Evolutionary conservation across 164 flowering plant species (phyloP).

Genomic region (Vitis rupestris): DNA sequence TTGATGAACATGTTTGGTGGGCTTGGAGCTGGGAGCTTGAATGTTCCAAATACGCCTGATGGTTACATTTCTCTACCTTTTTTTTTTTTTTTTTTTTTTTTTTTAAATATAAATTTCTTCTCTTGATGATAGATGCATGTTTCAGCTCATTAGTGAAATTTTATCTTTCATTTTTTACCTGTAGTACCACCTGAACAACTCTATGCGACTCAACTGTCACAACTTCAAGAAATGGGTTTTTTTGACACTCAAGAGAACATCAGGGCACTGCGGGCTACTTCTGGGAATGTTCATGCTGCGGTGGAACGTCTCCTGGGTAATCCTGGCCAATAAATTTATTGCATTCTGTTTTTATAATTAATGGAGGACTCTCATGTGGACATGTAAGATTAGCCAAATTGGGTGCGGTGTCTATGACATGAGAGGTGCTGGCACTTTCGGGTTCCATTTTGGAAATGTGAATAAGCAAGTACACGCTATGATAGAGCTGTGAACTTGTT

Average conservation of each 20-base stretch:
- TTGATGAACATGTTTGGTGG: constrained; percentile 60
- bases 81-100: not conserved
- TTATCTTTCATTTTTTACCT: not conserved
- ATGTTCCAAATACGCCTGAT: constrained; percentile 29
- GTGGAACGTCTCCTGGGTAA: constrained; percentile 92
- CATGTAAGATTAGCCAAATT: constrained; percentile 28
- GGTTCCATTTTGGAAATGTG: constrained; percentile 11
- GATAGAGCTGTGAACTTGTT: constrained; percentile 13
- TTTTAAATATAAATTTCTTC: not conserved
- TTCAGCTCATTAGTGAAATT: constrained; percentile 4
- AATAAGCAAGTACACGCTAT: constrained; percentile 13
- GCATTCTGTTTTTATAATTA: constrained; percentile 8
- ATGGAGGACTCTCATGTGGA: constrained; percentile 16
- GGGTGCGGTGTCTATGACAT: constrained; percentile 2
- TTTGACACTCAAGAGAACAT: constrained; percentile 91
- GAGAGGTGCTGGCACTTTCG: constrained; percentile 1
- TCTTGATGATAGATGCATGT: not conserved
- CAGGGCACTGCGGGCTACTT: constrained; percentile 75
- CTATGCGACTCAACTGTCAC: constrained; percentile 85
- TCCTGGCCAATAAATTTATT: constrained; percentile 45
- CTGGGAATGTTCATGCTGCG: constrained; percentile 96
- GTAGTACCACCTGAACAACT: constrained; percentile 91
- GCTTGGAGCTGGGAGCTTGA: constrained; percentile 43
- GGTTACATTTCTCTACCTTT: constrained; percentile 12
- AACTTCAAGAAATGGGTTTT: constrained; percentile 99